Percentiles rank a stretch among this genome's conserved stretches.
These are phyloP conservation scores for Phytophthora fragariaefolia DNA, from an alignment of 352 stramenopile genomes.

Conservation along the genomic window DNA sequence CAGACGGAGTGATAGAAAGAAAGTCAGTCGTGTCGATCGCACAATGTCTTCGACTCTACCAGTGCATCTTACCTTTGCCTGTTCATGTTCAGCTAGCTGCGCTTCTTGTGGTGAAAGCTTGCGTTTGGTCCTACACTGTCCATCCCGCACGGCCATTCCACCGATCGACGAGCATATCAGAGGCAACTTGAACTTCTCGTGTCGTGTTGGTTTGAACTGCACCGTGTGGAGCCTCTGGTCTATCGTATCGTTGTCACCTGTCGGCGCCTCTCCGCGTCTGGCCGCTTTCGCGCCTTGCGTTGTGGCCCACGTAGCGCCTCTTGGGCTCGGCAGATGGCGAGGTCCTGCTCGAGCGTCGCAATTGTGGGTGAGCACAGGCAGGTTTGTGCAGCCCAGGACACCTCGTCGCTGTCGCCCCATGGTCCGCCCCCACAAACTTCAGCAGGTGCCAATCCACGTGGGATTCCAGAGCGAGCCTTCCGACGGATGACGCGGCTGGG, in stretches of 20 bases:
- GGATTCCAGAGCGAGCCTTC: neutral
- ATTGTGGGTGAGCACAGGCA: slow-evolving; percentile 33
- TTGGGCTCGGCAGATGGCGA: slow-evolving; percentile 16
- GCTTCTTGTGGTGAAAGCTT: slow-evolving; percentile 17
- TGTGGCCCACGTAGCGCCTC: slow-evolving; percentile 9
- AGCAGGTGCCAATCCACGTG: slow-evolving; percentile 12
- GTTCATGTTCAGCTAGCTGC: slow-evolving; percentile 21
- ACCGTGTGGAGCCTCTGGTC: slow-evolving; percentile 1
- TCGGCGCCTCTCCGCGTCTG: neutral
- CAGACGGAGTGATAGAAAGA: no score
- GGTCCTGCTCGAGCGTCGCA: slow-evolving; percentile 19
- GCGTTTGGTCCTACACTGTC: slow-evolving; percentile 24
- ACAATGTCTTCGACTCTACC: slow-evolving; percentile 12
- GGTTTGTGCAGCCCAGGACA: slow-evolving; percentile 43
- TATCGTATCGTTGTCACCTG: slow-evolving; percentile 21
- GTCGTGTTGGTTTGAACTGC: slow-evolving; percentile 12
- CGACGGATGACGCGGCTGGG: slow-evolving; percentile 2
- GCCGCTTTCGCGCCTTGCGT: slow-evolving; percentile 11
- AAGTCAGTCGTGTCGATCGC: slow-evolving; percentile 2
- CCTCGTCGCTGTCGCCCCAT: slow-evolving; percentile 40
- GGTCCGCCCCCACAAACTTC: slow-evolving; percentile 11
- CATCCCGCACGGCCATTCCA: slow-evolving; percentile 16
- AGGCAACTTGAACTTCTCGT: slow-evolving; percentile 38
- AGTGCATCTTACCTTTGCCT: slow-evolving; percentile 24
- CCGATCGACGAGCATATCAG: slow-evolving; percentile 24